Percentiles rank a stretch among this genome's conserved stretches.
Evolutionary conservation across 1,284 basidiomycete genomes (phyloP).

Genomic region (Rugosomyces carneus): DNA sequence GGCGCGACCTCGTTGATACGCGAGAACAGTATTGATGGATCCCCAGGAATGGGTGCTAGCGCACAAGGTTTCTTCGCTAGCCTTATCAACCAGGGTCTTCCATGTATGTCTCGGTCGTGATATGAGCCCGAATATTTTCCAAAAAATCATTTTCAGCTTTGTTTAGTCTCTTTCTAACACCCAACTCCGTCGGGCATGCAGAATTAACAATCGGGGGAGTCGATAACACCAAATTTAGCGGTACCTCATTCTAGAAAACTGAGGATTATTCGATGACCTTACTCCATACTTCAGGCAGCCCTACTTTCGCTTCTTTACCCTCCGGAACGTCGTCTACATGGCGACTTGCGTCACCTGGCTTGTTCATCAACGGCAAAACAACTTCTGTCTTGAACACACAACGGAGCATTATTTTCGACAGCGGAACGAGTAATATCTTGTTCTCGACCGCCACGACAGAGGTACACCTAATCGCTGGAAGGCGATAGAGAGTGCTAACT

Average conservation of each 20-base stretch:
- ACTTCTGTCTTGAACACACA: constrained; percentile 32
- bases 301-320: constrained; percentile 38
- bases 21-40: constrained; percentile 6
- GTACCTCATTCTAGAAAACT: constrained; percentile 18
- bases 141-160: constrained; percentile 29
- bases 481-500: background rate
- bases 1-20: constrained; percentile 6
- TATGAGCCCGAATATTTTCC: background rate
- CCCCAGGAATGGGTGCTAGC: constrained; percentile 38
- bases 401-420: constrained; percentile 49
- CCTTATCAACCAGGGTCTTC: constrained; percentile 41
- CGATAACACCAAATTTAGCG: constrained; percentile 44
- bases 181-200: constrained; percentile 40
- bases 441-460: constrained; percentile 42
- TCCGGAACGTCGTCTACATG: constrained; percentile 33
- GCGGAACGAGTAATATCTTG: constrained; percentile 50
- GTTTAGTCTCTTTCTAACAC: constrained; percentile 49
- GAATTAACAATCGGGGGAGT: constrained; percentile 50
- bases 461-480: constrained; percentile 20
- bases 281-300: constrained; percentile 27
- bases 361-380: constrained; percentile 49
- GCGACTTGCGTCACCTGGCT: constrained; percentile 39
- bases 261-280: background rate
- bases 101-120: constrained; percentile 27
- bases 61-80: constrained; percentile 45